Percentiles rank a stretch among this genome's conserved stretches.
These are phyloP conservation scores for Alternaria alternata DNA, from an alignment of 2,329 filamentous ascomycete species.

Conservation along the genomic window DNA sequence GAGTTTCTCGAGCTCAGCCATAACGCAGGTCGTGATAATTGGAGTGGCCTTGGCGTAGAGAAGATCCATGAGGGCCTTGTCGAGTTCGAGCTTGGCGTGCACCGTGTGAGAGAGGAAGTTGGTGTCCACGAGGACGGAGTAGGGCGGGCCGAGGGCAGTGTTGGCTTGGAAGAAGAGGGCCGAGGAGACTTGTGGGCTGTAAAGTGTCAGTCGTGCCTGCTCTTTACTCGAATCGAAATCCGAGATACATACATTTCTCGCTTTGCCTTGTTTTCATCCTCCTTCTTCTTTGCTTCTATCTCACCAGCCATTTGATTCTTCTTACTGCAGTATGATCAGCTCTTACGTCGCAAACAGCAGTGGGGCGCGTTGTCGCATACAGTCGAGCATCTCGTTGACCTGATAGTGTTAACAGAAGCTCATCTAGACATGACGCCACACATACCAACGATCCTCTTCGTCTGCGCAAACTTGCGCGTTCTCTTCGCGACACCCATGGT, in stretches of 20 bases:
- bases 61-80: constrained; percentile 91
- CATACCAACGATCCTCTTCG: constrained; percentile 80
- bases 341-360: not conserved
- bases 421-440: not conserved
- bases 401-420: constrained; percentile 21
- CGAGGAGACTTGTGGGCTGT: constrained; percentile 77
- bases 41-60: constrained; percentile 91
- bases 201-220: constrained; percentile 14
- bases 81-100: constrained; percentile 85
- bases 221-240: constrained; percentile 12
- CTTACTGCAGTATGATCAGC: constrained; percentile 56
- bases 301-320: constrained; percentile 77
- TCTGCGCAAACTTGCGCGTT: constrained; percentile 86
- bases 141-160: constrained; percentile 83
- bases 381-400: constrained; percentile 77
- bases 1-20: constrained; percentile 88
- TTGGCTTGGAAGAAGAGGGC: constrained; percentile 65
- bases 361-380: constrained; percentile 28
- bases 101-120: constrained; percentile 72
- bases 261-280: constrained; percentile 69
- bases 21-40: constrained; percentile 78
- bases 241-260: constrained; percentile 70
- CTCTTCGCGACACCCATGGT: constrained; percentile 88
- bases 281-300: constrained; percentile 63
- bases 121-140: constrained; percentile 68